Evolutionary conservation across 2,329 filamentous ascomycete genomes (phyloP).

Genomic region (Aspergillus caelatus): DNA sequence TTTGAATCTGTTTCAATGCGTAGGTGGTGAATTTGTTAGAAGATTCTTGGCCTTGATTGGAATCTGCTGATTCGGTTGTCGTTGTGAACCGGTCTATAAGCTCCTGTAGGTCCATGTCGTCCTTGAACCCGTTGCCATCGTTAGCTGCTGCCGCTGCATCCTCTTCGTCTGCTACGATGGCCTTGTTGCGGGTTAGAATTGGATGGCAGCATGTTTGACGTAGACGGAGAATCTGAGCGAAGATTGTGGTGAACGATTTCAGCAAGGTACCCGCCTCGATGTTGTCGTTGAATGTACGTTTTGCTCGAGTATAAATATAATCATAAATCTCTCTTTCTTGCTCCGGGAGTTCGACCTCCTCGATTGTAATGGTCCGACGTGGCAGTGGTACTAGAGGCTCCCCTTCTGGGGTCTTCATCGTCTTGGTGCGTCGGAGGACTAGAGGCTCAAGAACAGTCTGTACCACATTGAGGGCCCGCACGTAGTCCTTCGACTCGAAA

Average conservation of each 20-base stretch:
- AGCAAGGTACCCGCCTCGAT: conserved; percentile 89
- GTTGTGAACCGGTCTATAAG: conserved; percentile 83
- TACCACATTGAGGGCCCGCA: conserved; percentile 91
- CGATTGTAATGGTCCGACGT: conserved; percentile 77
- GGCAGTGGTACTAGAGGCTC: conserved; percentile 80
- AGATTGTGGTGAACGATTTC: conserved; percentile 96
- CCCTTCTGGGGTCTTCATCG: conserved; percentile 94
- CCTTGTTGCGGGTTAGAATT: conserved; percentile 80
- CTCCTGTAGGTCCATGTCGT: conserved; percentile 93
- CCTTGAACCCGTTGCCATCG: conserved; percentile 76
- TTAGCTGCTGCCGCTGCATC: conserved; percentile 78
- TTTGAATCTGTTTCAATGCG: conserved; percentile 86
- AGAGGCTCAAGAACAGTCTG: conserved; percentile 94
- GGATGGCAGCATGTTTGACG: conserved; percentile 95
- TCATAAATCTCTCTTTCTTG: conserved; percentile 90
- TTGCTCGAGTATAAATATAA: conserved; percentile 81
- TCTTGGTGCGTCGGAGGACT: conserved; percentile 93
- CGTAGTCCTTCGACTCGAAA: conserved; percentile 93
- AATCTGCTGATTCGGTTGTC: conserved; percentile 61
- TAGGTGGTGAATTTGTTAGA: conserved; percentile 81
- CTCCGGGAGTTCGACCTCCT: conserved; percentile 81
- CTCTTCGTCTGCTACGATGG: conserved; percentile 83
- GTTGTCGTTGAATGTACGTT: conserved; percentile 81
- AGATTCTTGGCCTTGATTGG: conserved; percentile 51
- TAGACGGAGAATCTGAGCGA: conserved; percentile 90